phyloP scores from a whole-genome alignment of 2,329 filamentous ascomycete genomes.

The Aspergillus clavatus region DNA sequence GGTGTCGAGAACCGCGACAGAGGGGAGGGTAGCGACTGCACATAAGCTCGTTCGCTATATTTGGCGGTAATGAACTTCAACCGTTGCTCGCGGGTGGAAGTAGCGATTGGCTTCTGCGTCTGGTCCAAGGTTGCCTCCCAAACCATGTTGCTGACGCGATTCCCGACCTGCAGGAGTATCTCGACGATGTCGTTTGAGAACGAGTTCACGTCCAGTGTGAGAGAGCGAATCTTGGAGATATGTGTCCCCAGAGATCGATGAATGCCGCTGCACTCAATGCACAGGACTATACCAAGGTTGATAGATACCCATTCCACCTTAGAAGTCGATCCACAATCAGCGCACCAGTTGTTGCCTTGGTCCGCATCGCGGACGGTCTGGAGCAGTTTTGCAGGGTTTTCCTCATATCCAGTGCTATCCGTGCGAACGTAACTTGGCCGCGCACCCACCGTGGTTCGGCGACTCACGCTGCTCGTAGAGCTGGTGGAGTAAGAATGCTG shows the following conservation, averaged over 20 bases:
- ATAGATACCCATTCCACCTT: conserved; percentile 99
- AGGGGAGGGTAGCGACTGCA: conserved; percentile 67
- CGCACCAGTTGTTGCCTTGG: conserved; percentile 88
- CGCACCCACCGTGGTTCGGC: conserved; percentile 87
- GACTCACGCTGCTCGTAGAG: conserved; percentile 58
- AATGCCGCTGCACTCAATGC: conserved; percentile 97
- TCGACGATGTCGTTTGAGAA: conserved; percentile 98
- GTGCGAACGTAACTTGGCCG: conserved; percentile 68
- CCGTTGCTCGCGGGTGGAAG: conserved; percentile 81
- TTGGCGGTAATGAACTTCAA: conserved; percentile 94
- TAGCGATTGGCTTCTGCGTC: conserved; percentile 65
- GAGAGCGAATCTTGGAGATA: conserved; percentile 92
- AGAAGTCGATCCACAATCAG: conserved; percentile 83
- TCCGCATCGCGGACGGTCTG: conserved; percentile 85
- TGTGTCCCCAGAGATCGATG: conserved; percentile 94
- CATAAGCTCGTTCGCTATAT: conserved; percentile 78
- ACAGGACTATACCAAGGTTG: conserved; percentile 91
- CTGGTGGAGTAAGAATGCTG: conserved; percentile 47
- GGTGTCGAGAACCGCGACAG: conserved; percentile 71
- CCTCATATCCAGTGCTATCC: conserved; percentile 68
- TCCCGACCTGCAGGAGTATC: conserved; percentile 83
- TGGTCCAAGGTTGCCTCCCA: conserved; percentile 86
- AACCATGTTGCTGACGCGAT: conserved; percentile 91
- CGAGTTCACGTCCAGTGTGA: conserved; percentile 91
- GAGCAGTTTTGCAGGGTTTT: conserved; percentile 78